Conservation (phyloP, 768 basidiomycete species). For the Tremella mesenterica region DNA sequence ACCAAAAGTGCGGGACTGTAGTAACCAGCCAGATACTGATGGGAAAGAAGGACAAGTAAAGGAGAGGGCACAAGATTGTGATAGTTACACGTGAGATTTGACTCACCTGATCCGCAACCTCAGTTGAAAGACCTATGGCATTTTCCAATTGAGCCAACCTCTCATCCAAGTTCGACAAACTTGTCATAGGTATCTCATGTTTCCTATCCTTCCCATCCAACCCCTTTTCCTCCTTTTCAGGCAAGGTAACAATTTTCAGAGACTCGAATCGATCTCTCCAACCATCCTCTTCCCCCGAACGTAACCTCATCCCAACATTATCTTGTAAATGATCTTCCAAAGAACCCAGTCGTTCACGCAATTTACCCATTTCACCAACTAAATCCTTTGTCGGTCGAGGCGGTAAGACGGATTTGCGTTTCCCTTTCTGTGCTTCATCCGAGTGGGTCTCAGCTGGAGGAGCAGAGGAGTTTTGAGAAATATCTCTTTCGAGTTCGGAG, state of each 20-base stretch:
- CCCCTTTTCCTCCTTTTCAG: not conserved
- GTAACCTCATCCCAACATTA: not conserved
- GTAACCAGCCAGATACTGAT: too few relatives aligned
- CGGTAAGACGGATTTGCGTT: slow-evolving; percentile 51
- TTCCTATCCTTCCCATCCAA: slow-evolving; percentile 3
- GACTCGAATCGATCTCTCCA: not conserved
- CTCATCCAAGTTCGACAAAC: slow-evolving; percentile 67
- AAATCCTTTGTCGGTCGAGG: slow-evolving; percentile 16
- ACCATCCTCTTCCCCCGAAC: not conserved
- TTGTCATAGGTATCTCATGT: slow-evolving; percentile 43
- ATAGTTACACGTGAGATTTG: too few relatives aligned
- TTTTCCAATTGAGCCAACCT: slow-evolving; percentile 77
- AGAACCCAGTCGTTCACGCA: slow-evolving; percentile 20
- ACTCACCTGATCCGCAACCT: slow-evolving; percentile 71
- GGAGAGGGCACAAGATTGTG: too few relatives aligned
- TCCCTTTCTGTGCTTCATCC: slow-evolving; percentile 57
- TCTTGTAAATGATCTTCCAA: slow-evolving; percentile 10
- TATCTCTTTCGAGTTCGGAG: slow-evolving; percentile 56
- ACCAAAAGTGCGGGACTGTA: too few relatives aligned
- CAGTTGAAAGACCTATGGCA: slow-evolving; percentile 69
- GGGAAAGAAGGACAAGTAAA: too few relatives aligned
- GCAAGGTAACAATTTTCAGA: not conserved
- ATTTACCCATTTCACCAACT: slow-evolving; percentile 11
- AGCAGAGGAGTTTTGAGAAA: not conserved
- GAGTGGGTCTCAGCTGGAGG: too few relatives aligned